Evolutionary conservation across 2,329 filamentous ascomycete genomes (phyloP).

Genomic region (Fusarium avenaceum): DNA sequence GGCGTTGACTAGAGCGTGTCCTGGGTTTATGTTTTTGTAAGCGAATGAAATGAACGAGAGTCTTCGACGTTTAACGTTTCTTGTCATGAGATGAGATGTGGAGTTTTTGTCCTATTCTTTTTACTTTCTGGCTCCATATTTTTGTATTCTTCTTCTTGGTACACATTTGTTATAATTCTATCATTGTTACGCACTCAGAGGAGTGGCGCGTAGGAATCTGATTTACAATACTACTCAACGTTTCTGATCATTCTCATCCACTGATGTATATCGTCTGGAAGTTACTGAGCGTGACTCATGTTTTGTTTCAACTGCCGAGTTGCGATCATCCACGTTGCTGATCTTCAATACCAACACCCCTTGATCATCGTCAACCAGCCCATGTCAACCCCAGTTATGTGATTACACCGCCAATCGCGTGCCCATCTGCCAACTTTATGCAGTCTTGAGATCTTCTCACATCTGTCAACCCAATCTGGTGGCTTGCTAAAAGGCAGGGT

Average conservation of each 20-base stretch:
- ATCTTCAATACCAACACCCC: constrained; percentile 25
- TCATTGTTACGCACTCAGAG: constrained; percentile 4
- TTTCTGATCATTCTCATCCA: background rate
- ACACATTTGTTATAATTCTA: constrained; percentile 28
- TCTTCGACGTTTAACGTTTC: constrained; percentile 29
- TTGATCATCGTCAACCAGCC: constrained; percentile 16
- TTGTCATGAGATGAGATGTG: constrained; percentile 40
- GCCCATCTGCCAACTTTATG: background rate
- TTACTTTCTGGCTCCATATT: constrained; percentile 16
- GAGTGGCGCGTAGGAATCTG: constrained; percentile 20
- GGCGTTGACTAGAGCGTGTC: constrained; percentile 51
- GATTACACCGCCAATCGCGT: constrained; percentile 27
- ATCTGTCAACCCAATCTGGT: background rate
- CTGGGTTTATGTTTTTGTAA: constrained; percentile 22
- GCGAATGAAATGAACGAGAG: constrained; percentile 31
- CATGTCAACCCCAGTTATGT: constrained; percentile 1
- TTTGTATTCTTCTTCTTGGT: constrained; percentile 14
- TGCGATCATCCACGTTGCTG: constrained; percentile 29
- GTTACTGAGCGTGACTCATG: constrained; percentile 18
- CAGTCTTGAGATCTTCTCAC: background rate
- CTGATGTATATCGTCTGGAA: constrained; percentile 7
- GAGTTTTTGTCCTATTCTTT: constrained; percentile 33
- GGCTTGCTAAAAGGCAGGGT: constrained; percentile 48
- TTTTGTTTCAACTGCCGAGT: constrained; percentile 28
- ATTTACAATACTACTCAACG: constrained; percentile 11